Base-by-base conservation (phyloP, 352 stramenopile species). In the Globisporangium abappressorium region DNA sequence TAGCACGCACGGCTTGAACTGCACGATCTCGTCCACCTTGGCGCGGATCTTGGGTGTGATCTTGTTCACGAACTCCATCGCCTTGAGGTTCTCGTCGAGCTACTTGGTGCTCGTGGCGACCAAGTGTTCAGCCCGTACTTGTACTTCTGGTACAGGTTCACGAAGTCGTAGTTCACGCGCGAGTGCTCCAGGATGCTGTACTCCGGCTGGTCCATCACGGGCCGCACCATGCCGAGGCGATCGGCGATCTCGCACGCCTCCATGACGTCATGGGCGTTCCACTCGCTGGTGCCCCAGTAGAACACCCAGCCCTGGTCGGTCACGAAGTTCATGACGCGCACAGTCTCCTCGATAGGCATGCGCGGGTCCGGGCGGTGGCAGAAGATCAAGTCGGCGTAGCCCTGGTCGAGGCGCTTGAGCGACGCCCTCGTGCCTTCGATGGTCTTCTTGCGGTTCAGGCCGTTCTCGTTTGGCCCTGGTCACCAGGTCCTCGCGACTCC, bases 51-150 rank as follows among this genome's bases (percentile, higher is more conserved):
- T 76, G 0, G 82, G 77, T 15, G 85, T 94, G 57, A 94, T 81
- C 78, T 93, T 92, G 69, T 82, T 72, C 22, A 78, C 60, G 24
- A 90, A 85, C 51, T 74, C 71, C 26, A 91, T 55, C 14, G 85
- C 77, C 68, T 87, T 85, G 34, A 94, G 59, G 70, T 94, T 94
- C 58, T 93, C 85, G 28, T 92, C 74, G 11, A 89, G 66, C 66
- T 89, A 77, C 20, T 66, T 49, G 34, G 76, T 73, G 46, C 75
- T 88, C 34, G 73, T 90, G 41, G 81, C 51, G 78, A 91, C 80
- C 80, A 95, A 28, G 75, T 91, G 5, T 83, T 94, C 38, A 89
- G 73, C 7, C 84, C 87, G 64, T 85, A 66, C 38, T 81, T 84
- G 65, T 87, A 87, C 33, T 72, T 72, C 43, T 77, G 67, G 71